phyloP scores from a whole-genome alignment of 352 stramenopile species.

The Pythium aristosporum region DNA sequence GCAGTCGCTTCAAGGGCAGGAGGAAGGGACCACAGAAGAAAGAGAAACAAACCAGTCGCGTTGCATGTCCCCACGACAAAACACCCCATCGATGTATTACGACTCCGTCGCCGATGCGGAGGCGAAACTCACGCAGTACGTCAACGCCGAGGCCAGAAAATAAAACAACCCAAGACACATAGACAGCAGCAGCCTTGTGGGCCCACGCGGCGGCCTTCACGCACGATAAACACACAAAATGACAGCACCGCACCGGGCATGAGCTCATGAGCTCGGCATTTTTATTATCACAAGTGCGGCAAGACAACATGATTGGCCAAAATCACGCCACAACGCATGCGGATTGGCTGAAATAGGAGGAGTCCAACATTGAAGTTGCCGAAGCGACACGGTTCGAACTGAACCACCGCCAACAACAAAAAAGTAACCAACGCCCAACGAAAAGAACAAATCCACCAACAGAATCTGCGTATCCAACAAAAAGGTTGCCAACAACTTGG shows the following conservation, averaged over 20 bases:
- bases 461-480: conserved; percentile 5
- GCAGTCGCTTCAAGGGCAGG: not conserved
- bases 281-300: not conserved
- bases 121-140: not conserved
- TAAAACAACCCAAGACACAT: conserved; percentile 1
- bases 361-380: not conserved
- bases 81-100: not conserved
- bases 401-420: conserved; percentile 5
- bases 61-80: conserved; percentile 7
- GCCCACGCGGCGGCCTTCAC: not conserved
- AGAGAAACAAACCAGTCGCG: not conserved
- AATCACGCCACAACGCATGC: not conserved
- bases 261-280: not conserved
- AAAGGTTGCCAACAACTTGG: not conserved
- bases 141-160: not conserved
- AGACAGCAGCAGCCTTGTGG: not conserved
- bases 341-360: conserved; percentile 1
- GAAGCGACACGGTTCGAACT: conserved; percentile 6
- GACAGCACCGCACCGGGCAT: not conserved
- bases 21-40: not conserved
- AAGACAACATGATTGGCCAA: not conserved
- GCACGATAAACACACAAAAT: not conserved
- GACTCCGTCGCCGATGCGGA: conserved; percentile 4
- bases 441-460: conserved; percentile 5
- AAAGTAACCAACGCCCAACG: not conserved